Evolutionary conservation across 148 eudicot species (phyloP), one percentile per base, ranked within the genome.

Genomic region (Spergularia marina): DNA sequence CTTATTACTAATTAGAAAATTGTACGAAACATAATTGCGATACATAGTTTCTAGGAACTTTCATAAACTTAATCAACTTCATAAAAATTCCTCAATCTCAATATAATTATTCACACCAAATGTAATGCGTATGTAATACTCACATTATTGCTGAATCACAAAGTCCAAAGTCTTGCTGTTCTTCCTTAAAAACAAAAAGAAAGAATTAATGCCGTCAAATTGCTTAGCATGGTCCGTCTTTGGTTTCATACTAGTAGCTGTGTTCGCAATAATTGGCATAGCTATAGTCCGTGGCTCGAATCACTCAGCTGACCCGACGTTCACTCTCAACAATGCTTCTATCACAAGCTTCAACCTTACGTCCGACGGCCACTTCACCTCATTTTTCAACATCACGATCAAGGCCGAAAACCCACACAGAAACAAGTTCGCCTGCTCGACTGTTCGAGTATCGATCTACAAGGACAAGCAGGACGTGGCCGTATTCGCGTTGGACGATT

Each of bases 301-400:
- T 60, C 30, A 25, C 60, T 17, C 68, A 74, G 2, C 76, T 65
- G 15, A 78, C 21, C 84, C 84, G 3, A 71, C 76, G 34, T 77
- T 82, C 76, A 65, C 77, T 30, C 36, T 30, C 61, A 63, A 21
- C 13, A 36, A 30, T 62, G 78, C 79, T 44, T 63, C 78, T 1
- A 70, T 78, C 60, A 60, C 74, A 61, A 72, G 61, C 62, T 82
- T 73, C 78, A 82, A 82, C 53, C 76, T 82, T 12, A 68, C 81
- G 30, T 25, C 81, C 23, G 81, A 77, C 54, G 55, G 58, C 53
- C 80, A 62, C 69, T 67, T 81, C 25, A 82, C 78, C 44, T 30
- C 84, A 25, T 4, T 65, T 52, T 82, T 82, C 61, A 21, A 47
- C 54, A 14, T 82, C 39, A 34, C n/a, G 10, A 74, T 82, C 68